These are phyloP conservation scores for Irpex sp. DNA, from an alignment of 1,284 basidiomycete genomes.

Conservation along the genomic window DNA sequence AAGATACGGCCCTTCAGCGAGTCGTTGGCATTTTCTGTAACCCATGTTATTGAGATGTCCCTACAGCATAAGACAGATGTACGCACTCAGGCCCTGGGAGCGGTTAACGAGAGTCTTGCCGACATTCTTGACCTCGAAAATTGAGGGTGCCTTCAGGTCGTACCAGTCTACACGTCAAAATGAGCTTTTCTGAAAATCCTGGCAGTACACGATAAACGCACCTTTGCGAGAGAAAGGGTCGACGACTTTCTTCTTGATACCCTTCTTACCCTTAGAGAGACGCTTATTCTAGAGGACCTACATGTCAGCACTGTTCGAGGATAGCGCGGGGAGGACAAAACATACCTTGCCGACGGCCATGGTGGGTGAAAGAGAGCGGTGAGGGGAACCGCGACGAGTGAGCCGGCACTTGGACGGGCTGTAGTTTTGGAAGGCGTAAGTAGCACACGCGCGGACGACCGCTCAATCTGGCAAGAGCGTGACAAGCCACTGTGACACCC, in stretches of 20 bases:
- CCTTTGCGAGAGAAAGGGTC: conserved; percentile 99
- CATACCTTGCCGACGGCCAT: conserved; percentile 92
- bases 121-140: conserved; percentile 95
- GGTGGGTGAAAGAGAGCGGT: conserved; percentile 38
- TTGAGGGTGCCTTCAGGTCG: conserved; percentile 98
- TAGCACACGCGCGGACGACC: conserved; percentile 4
- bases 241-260: conserved; percentile 99
- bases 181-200: neutral
- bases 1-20: conserved; percentile 96
- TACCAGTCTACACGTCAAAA: conserved; percentile 78
- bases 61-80: neutral
- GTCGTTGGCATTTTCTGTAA: conserved; percentile 94
- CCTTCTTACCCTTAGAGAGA: conserved; percentile 99
- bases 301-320: conserved; percentile 6
- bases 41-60: conserved; percentile 10
- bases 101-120: conserved; percentile 99
- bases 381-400: conserved; percentile 36
- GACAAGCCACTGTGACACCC: conserved; percentile 10
- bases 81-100: conserved; percentile 95
- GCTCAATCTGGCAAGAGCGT: conserved; percentile 3
- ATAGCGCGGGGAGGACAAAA: conserved; percentile 3
- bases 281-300: conserved; percentile 79
- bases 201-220: conserved; percentile 25
- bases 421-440: conserved; percentile 32
- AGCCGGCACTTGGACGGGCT: conserved; percentile 48